phyloP scores from a whole-genome alignment of 345 rosid genomes.

The Mercurialis annua region DNA sequence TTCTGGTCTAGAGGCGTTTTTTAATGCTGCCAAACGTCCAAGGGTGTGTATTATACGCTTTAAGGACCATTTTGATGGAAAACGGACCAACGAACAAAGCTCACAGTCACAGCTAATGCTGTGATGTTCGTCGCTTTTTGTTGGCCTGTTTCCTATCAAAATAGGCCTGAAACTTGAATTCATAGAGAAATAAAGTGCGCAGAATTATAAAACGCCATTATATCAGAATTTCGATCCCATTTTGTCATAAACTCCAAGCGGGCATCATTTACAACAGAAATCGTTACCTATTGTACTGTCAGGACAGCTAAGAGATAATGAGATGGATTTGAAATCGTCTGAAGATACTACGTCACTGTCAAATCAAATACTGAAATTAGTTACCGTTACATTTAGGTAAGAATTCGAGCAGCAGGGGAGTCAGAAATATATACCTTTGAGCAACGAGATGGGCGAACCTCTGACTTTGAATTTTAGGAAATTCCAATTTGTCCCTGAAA shows the following conservation, averaged over 20 bases:
- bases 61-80: too few relatives aligned
- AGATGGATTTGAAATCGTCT: slow-evolving; percentile 19
- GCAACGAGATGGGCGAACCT: slow-evolving; percentile 41
- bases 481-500: slow-evolving; percentile 36
- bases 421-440: slow-evolving; percentile 38
- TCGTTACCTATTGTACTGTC: slow-evolving; percentile 22
- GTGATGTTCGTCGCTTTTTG: too few relatives aligned
- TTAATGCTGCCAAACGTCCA: too few relatives aligned
- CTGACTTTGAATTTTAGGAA: slow-evolving; percentile 32
- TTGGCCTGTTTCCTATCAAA: too few relatives aligned
- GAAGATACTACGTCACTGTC: slow-evolving; percentile 35
- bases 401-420: neutral
- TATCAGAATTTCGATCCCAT: too few relatives aligned
- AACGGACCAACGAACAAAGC: too few relatives aligned
- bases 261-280: neutral
- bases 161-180: too few relatives aligned
- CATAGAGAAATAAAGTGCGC: too few relatives aligned
- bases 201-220: too few relatives aligned
- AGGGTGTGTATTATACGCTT: too few relatives aligned
- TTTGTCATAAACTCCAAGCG: neutral
- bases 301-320: slow-evolving; percentile 16
- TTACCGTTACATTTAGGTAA: slow-evolving; percentile 8
- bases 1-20: too few relatives aligned
- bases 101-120: too few relatives aligned
- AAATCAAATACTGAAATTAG: slow-evolving; percentile 15